Evolutionary conservation across 495 filamentous ascomycete genomes (phyloP), one percentile per base, ranked within the genome.

Genomic region (Penicillium ochrochloron): DNA sequence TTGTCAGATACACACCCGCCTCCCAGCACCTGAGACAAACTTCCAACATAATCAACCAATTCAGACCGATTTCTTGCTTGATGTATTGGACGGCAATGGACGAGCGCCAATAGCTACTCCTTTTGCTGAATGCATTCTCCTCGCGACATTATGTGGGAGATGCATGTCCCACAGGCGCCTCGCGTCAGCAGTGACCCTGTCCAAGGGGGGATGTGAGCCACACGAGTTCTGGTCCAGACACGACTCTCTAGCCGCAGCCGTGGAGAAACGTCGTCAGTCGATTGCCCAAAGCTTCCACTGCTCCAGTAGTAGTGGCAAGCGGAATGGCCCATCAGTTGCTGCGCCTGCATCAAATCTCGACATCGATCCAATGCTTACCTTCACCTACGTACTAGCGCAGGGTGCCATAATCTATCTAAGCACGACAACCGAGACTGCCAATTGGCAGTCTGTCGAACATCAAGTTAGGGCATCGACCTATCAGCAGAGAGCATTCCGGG

Each of bases 31-130:
- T 0, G 83, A 85, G 34, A 35, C 61, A 1, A 73, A 79, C 29
- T 86, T 84, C 48, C 81, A 85, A 65, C 76, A 68, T 56, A 76
- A 73, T 11, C 72, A 80, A 59, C 78, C 77, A 3, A 69, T 77
- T 48, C 72, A 71, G 21, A 76, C 70, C 39, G 72, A 64, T 17
- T 83, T 82, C 39, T 63, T 86, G 1, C 72, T 76, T 7, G 81
- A 86, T 27, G 70, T 71, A n/a, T 53, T 53, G 31, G 53, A 56
- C 23, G 53, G 53, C 12, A 56, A 19, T 35, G 53, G 53, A 23
- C 53, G 15, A 3, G 25, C 25, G 1, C 25, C 50, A 17, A 17
- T 33, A 31, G 31, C 31, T 12, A 53, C 50, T 8, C 50, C 50
- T 10, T 53, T 53, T 15, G 50, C 50, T 15, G 50, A 53, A 31